Evolutionary conservation across 148 eudicot genomes (phyloP).

Genomic region (Rhododendron vialii): DNA sequence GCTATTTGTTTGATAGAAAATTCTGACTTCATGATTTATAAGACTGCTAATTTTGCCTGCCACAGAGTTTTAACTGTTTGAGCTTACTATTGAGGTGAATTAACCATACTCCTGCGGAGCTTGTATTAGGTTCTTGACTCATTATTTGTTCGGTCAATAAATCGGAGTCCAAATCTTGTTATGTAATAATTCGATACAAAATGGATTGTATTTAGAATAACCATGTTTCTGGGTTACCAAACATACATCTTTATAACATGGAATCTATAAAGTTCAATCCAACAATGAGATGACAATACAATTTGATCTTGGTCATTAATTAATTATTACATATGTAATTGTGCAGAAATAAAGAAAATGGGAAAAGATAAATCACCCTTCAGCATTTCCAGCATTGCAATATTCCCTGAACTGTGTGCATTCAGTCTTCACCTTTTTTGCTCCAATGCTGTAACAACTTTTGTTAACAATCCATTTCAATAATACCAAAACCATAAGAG

Average conservation of each 20-base stretch:
- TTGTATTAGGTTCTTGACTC: neutral
- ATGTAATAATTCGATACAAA: neutral
- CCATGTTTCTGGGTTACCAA: neutral
- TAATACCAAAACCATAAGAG: neutral
- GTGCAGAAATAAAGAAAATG: neutral
- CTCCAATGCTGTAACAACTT: conserved; percentile 71
- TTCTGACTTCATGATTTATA: neutral
- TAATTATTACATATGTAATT: neutral
- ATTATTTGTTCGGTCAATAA: neutral
- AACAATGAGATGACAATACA: neutral
- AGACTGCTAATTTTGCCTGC: neutral
- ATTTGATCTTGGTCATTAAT: neutral
- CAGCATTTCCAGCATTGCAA: conserved; percentile 52
- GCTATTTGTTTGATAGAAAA: neutral
- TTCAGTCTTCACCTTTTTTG: conserved; percentile 57
- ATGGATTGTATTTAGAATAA: neutral
- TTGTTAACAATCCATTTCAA: neutral
- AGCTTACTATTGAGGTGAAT: neutral
- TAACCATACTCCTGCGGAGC: neutral
- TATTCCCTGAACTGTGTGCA: conserved; percentile 63
- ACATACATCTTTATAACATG: neutral
- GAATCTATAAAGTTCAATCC: neutral
- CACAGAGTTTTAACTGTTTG: no score
- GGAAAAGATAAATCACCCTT: conserved; percentile 40
- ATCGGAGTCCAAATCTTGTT: neutral